Conservation (phyloP, 495 filamentous ascomycete species). For the Aspergillus hancockii region DNA sequence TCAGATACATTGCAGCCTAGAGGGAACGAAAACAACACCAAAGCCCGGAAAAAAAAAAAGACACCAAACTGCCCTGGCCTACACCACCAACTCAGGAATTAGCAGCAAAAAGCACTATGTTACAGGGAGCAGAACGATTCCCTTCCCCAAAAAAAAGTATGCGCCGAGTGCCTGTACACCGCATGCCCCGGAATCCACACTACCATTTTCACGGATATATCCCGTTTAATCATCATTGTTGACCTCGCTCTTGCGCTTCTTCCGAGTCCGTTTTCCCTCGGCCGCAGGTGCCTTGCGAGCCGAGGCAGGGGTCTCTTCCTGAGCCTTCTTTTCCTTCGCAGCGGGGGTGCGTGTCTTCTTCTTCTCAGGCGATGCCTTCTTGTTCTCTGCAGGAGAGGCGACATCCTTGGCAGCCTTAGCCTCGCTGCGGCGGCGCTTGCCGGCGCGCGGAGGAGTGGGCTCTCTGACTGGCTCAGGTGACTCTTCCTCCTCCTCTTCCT, state of each 20-base stretch:
- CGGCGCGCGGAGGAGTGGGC: constrained; percentile 55
- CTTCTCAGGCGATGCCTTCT: constrained; percentile 32
- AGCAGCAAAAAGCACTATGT: constrained; percentile 4
- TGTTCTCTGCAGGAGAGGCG: constrained; percentile 23
- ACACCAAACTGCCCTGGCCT: constrained; percentile 3
- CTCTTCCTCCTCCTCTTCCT: constrained; percentile 45
- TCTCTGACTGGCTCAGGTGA: constrained; percentile 53
- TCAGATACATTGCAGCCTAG: constrained; percentile 5
- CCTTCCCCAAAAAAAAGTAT: constrained; percentile 7
- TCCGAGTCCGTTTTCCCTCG: constrained; percentile 56
- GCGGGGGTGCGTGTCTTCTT: constrained; percentile 43
- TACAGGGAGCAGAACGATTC: constrained; percentile 8
- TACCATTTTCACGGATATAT: neutral
- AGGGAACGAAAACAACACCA: neutral
- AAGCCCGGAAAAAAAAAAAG: constrained; percentile 10
- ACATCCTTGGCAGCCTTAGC: constrained; percentile 44
- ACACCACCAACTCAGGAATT: neutral
- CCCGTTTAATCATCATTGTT: constrained; percentile 29
- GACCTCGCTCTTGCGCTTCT: constrained; percentile 68
- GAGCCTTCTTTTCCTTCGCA: constrained; percentile 45
- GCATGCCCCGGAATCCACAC: neutral
- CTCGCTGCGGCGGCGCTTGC: constrained; percentile 49
- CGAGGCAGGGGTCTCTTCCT: constrained; percentile 45
- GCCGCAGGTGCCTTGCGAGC: constrained; percentile 53
- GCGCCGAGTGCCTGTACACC: neutral